Evolutionary conservation across 176 grass and related monocot genomes (phyloP).

Genomic region (Rhipidocladum racemiflorum): DNA sequence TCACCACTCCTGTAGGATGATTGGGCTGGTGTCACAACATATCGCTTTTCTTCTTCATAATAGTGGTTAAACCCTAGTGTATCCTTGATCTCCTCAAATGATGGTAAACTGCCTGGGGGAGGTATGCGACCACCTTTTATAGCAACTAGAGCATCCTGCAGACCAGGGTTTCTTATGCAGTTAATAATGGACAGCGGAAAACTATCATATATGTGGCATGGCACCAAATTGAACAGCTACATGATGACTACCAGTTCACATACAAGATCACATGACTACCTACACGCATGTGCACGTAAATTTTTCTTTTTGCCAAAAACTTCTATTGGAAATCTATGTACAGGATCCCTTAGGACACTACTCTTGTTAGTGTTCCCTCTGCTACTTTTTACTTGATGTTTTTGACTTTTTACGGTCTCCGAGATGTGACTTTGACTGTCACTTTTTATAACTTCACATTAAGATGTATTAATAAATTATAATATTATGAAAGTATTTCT

Average conservation of each 20-base stretch:
- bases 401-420: too few species aligned
- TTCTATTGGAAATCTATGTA: neutral
- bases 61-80: slow-evolving; percentile 88
- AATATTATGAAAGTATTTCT: too few species aligned
- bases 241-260: neutral
- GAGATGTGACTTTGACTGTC: too few species aligned
- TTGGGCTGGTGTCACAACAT: slow-evolving; percentile 44
- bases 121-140: slow-evolving; percentile 87
- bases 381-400: too few species aligned
- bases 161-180: neutral
- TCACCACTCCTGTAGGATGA: slow-evolving; percentile 53
- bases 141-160: slow-evolving; percentile 80
- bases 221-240: neutral
- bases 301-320: neutral
- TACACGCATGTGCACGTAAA: neutral
- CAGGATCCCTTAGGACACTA: neutral
- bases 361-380: neutral
- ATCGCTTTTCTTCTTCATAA: slow-evolving; percentile 87
- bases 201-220: neutral
- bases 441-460: too few species aligned
- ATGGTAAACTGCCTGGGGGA: slow-evolving; percentile 81
- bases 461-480: too few species aligned
- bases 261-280: neutral
- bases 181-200: neutral
- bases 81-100: slow-evolving; percentile 95